Conservation (phyloP, 257 asterid species). For the Fraxinus anomala region DNA sequence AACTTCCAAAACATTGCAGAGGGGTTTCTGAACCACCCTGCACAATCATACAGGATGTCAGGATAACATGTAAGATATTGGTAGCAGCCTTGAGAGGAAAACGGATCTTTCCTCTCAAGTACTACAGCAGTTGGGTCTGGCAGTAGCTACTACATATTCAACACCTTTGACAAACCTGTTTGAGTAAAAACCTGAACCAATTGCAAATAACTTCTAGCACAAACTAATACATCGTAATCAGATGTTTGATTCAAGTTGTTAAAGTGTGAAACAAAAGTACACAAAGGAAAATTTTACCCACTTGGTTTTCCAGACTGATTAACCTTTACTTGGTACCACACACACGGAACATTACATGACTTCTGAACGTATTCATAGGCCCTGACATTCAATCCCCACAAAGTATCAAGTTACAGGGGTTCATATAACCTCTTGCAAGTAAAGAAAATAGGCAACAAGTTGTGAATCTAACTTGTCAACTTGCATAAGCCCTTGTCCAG, state of each 20-base stretch:
- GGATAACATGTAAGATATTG: neutral
- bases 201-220: neutral
- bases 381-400: constrained; percentile 54
- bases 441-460: constrained; percentile 32
- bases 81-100: neutral
- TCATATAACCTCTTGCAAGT: constrained; percentile 24
- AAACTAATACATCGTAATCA: constrained; percentile 18
- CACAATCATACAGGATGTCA: neutral
- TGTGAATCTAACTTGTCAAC: constrained; percentile 76
- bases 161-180: neutral
- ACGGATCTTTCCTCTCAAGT: neutral
- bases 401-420: constrained; percentile 28
- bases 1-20: neutral
- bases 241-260: neutral
- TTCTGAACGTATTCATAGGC: constrained; percentile 88
- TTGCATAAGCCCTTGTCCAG: constrained; percentile 99
- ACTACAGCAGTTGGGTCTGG: neutral
- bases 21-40: neutral
- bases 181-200: neutral
- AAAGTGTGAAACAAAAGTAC: constrained; percentile 15
- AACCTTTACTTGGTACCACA: constrained; percentile 76
- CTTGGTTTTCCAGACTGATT: constrained; percentile 75
- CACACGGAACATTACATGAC: constrained; percentile 57
- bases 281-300: constrained; percentile 42
- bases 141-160: neutral